Evolutionary conservation across 2,329 filamentous ascomycete genomes (phyloP), one percentile per base, ranked within the genome.

Genomic region (Aspergillus costaricaensis): DNA sequence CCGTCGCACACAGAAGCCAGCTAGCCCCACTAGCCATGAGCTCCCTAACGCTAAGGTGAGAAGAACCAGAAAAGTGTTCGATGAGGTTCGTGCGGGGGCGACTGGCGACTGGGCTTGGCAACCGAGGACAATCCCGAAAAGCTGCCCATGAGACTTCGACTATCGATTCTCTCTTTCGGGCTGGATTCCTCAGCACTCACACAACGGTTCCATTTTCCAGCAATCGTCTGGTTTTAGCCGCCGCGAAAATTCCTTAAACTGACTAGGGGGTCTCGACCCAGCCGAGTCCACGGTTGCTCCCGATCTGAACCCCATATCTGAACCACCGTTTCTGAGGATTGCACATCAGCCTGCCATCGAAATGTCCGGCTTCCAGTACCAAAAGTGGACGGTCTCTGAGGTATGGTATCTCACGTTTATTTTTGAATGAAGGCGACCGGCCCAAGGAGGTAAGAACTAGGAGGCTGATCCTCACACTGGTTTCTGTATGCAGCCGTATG

Each of bases 381-480:
- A 79, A 60, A 76, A 68, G 65, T 83, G 80, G 80, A 78, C 72
- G n/a, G 77, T 82, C 52, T 76, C 75, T 54, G 79, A 82, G 75
- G 77, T 79, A 61, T 54, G 65, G 55, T 25, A 62, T 54, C 59
- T 38, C 32, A 43, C 49, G 48, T 14, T 36, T 36, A 21, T 17
- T 23, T 17, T 38, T 19, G n/a, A 14, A 19, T 36, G 32, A 57
- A 44, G 17, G 38, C 51, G 43, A 39, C 39, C 32, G 41, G 19
- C 19, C 53, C 17, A 38, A 47, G 53, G 44, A 41, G 39, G 39
- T 47, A 32, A n/a, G 15, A 30, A 7, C 14, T 47, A 15, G 25
- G 21, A 32, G 21, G 23, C 41, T 47, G 39, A 57, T 59, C 59
- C 62, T 68, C 49, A 61, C 59, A 15, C 21, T 58, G 25, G 9